Percentiles rank a stretch among this genome's conserved stretches.
Conservation (phyloP, 2,329 filamentous ascomycete species). For the Coleophoma cylindrospora region DNA sequence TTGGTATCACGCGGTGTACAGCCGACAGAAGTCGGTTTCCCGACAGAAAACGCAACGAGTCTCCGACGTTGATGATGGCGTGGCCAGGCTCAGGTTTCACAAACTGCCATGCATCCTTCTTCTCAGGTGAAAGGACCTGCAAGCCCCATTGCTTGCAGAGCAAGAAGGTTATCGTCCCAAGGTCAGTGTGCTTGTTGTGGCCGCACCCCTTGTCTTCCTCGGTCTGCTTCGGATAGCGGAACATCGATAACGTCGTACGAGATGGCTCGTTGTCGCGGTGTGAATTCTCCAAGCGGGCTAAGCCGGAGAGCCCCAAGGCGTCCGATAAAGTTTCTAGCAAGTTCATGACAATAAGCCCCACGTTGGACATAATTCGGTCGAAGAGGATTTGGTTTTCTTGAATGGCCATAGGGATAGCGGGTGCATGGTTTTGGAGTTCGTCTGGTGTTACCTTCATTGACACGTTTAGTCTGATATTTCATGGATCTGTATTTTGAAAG, state of each 20-base stretch:
- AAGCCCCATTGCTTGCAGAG: slow-evolving; percentile 42
- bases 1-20: slow-evolving; percentile 51
- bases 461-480: too few relatives aligned
- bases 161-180: slow-evolving; percentile 48
- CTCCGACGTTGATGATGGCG: slow-evolving; percentile 52
- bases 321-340: neutral
- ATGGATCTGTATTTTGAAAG: too few relatives aligned
- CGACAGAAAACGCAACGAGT: slow-evolving; percentile 49
- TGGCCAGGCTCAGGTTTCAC: slow-evolving; percentile 43
- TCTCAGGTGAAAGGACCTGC: slow-evolving; percentile 45
- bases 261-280: neutral
- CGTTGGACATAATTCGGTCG: too few relatives aligned
- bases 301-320: neutral
- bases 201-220: neutral
- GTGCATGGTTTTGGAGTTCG: too few relatives aligned
- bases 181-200: slow-evolving; percentile 50
- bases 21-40: slow-evolving; percentile 46
- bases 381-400: too few relatives aligned
- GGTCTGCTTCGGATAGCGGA: neutral
- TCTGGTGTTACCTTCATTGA: too few relatives aligned
- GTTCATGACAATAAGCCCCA: neutral
- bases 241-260: neutral
- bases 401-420: too few relatives aligned
- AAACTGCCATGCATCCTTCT: slow-evolving; percentile 44
- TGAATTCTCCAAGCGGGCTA: neutral